Evolutionary conservation across 345 rosid genomes (phyloP).

Genomic region (Erodium maritimum): DNA sequence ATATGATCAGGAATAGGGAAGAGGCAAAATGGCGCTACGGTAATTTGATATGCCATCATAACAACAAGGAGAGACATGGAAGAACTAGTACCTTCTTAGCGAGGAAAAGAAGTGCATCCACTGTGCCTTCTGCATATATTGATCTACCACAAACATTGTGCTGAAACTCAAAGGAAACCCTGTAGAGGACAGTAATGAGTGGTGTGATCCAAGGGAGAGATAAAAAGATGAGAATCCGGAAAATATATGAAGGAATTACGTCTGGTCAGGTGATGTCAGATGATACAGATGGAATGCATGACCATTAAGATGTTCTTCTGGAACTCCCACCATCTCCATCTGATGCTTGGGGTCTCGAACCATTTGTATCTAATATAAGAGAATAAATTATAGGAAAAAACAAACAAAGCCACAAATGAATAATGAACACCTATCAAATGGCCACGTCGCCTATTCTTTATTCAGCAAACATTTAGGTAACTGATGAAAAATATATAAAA

Average conservation of each 20-base stretch:
- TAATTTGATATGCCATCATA: too few species aligned
- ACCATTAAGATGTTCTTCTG: slow-evolving; percentile 70
- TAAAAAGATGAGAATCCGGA: too few species aligned
- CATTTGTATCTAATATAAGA: slow-evolving; percentile 87
- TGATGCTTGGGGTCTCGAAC: slow-evolving; percentile 74
- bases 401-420: too few species aligned
- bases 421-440: too few species aligned
- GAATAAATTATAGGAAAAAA: too few species aligned
- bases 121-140: slow-evolving; percentile 86
- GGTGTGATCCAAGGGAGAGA: too few species aligned
- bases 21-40: too few species aligned
- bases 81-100: slow-evolving; percentile 62
- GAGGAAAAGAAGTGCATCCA: slow-evolving; percentile 79
- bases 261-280: slow-evolving; percentile 78
- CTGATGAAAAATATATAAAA: too few species aligned
- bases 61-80: neutral
- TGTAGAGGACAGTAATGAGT: slow-evolving; percentile 10
- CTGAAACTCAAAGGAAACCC: slow-evolving; percentile 93
- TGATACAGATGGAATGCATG: slow-evolving; percentile 92
- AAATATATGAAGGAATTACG: slow-evolving; percentile 29
- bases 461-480: too few species aligned
- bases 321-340: slow-evolving; percentile 82
- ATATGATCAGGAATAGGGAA: too few species aligned
- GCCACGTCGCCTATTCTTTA: too few species aligned
- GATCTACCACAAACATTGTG: slow-evolving; percentile 96